These are phyloP conservation scores for Francoa sonchifolia DNA, from an alignment of 441 rosid genomes.

Conservation along the genomic window DNA sequence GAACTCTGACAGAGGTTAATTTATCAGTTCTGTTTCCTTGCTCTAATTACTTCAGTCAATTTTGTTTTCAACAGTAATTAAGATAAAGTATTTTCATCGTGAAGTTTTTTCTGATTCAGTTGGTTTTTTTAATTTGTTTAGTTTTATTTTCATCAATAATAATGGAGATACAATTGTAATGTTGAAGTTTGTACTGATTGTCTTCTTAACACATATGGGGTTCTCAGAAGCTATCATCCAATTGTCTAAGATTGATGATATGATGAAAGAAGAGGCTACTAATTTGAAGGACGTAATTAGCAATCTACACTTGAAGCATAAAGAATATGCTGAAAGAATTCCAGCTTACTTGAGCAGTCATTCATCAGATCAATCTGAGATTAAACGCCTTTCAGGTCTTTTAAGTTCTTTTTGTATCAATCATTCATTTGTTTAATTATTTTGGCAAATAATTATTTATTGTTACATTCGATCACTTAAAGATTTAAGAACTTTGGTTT, in stretches of 20 bases:
- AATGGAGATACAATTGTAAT: too few species aligned
- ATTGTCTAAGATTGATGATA: constrained; percentile 56
- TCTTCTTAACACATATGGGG: too few species aligned
- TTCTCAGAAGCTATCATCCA: constrained; percentile 47
- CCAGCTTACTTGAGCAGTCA: constrained; percentile 37
- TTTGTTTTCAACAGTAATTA: constrained; percentile 7
- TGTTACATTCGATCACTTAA: constrained; percentile 3
- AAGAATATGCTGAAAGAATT: constrained; percentile 37
- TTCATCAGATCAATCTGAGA: constrained; percentile 58
- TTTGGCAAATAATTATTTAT: constrained; percentile 1
- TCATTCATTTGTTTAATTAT: constrained; percentile 1
- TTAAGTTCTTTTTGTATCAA: constrained; percentile 5
- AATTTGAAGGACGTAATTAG: constrained; percentile 46
- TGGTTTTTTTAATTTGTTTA: constrained; percentile 15
- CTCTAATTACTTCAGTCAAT: constrained; percentile 12
- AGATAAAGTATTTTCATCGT: background rate
- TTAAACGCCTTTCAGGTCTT: constrained; percentile 64
- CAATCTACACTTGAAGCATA: constrained; percentile 57
- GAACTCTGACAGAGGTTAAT: constrained; percentile 15
- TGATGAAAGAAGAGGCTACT: constrained; percentile 74
- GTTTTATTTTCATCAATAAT: too few species aligned
- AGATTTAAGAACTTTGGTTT: too few species aligned
- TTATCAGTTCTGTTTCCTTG: constrained; percentile 15
- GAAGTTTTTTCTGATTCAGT: constrained; percentile 4
- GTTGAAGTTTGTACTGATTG: too few species aligned